Conservation (phyloP, 257 asterid genomes). For the Rauvolfia tetraphylla region DNA sequence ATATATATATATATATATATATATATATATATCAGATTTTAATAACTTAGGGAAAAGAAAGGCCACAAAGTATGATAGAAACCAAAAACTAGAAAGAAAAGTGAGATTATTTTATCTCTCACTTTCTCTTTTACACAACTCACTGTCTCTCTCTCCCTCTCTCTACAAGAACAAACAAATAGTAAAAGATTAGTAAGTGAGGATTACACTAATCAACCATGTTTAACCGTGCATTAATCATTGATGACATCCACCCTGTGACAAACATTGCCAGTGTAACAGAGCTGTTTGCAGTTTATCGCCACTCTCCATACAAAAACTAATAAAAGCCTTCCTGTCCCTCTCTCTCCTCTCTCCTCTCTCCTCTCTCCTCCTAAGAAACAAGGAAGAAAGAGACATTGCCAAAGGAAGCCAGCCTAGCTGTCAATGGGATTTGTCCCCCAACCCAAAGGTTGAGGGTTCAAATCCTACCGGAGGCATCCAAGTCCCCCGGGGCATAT, state of each 20-base stretch:
- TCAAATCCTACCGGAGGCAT: too few species aligned
- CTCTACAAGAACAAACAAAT: background rate
- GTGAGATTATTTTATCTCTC: slow-evolving; percentile 15
- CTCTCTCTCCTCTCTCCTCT: too few species aligned
- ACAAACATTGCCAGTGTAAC: slow-evolving; percentile 31
- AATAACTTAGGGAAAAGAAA: background rate
- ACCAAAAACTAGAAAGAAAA: background rate
- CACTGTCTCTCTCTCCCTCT: background rate
- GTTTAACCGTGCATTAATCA: slow-evolving; percentile 28
- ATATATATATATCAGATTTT: too few species aligned
- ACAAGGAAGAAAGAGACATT: too few species aligned
- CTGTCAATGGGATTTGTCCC: too few species aligned
- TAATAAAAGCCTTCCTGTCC: background rate
- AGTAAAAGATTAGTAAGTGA: background rate
- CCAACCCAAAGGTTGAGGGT: too few species aligned
- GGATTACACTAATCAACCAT: background rate
- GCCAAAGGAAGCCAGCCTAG: too few species aligned
- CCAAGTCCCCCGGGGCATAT: too few species aligned
- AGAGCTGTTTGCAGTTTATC: slow-evolving; percentile 24
- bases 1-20: too few species aligned
- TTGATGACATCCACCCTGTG: slow-evolving; percentile 26
- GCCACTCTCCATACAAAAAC: background rate
- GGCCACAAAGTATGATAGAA: slow-evolving; percentile 7
- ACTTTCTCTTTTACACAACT: slow-evolving; percentile 20
- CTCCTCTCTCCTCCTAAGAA: slow-evolving; percentile 16